A percentile compares a stretch with the other conserved stretches of the same genome.
phyloP scores from a whole-genome alignment of 345 rosid species.

The Eucalyptus brandiana region DNA sequence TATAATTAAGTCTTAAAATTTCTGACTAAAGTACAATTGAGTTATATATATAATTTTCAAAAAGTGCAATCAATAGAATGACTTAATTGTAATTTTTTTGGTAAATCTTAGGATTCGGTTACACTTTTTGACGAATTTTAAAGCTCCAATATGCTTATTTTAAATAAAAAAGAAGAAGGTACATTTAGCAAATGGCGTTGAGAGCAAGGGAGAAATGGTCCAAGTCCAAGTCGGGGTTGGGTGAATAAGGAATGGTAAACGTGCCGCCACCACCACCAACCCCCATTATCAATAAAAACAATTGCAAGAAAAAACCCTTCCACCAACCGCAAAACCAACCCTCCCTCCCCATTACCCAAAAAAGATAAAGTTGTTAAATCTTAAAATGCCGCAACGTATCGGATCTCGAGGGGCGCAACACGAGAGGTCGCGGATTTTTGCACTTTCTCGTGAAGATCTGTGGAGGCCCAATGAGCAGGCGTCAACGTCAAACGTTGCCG shows the following conservation, averaged over 20 bases:
- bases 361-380: neutral
- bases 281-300: neutral
- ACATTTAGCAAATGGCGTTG: neutral
- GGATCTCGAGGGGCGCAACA: neutral
- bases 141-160: accelerated
- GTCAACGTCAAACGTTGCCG: neutral
- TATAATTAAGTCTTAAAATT: accelerated
- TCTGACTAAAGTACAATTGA: accelerated
- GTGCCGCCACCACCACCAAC: neutral
- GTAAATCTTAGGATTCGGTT: accelerated
- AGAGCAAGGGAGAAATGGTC: neutral
- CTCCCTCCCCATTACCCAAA: neutral
- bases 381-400: neutral
- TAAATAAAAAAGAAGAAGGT: neutral
- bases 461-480: neutral
- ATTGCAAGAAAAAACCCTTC: neutral
- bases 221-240: neutral
- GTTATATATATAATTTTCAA: accelerated
- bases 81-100: accelerated
- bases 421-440: neutral
- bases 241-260: neutral
- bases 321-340: neutral
- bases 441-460: neutral
- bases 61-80: too few species aligned
- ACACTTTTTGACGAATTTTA: accelerated